Conservation (phyloP, 1,284 basidiomycete species). For the Athelia sp. region DNA sequence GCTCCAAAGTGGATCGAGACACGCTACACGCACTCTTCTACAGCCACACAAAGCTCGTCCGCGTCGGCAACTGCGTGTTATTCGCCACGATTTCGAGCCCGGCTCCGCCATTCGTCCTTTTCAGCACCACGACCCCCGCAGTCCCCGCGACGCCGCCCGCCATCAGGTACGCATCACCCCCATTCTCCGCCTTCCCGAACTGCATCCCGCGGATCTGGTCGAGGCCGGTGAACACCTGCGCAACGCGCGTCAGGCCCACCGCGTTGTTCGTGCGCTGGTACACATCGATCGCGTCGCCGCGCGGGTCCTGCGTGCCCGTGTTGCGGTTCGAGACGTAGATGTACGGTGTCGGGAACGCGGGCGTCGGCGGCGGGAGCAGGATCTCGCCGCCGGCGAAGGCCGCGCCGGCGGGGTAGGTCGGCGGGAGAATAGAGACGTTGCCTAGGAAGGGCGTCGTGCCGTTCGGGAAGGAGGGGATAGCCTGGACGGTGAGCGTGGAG, state of each 20-base stretch:
- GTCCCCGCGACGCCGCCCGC: slow-evolving; percentile 47
- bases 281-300: slow-evolving; percentile 61
- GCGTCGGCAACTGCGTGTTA: slow-evolving; percentile 46
- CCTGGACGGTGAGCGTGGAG: slow-evolving; percentile 59
- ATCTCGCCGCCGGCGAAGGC: slow-evolving; percentile 54
- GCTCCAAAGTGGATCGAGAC: no score
- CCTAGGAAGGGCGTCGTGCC: slow-evolving; percentile 43
- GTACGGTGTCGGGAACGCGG: slow-evolving; percentile 43
- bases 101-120: slow-evolving; percentile 47
- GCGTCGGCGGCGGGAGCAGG: slow-evolving; percentile 46
- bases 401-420: slow-evolving; percentile 42
- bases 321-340: slow-evolving; percentile 72
- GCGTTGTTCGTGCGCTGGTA: slow-evolving; percentile 40
- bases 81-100: slow-evolving; percentile 46
- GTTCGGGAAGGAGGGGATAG: slow-evolving; percentile 45
- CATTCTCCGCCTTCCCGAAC: slow-evolving; percentile 37
- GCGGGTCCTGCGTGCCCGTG: slow-evolving; percentile 39
- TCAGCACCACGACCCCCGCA: slow-evolving; percentile 51
- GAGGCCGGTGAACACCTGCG: slow-evolving; percentile 59
- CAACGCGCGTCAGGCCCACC: slow-evolving; percentile 25
- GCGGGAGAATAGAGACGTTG: slow-evolving; percentile 51
- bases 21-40: no score
- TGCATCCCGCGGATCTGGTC: slow-evolving; percentile 61
- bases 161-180: slow-evolving; percentile 51
- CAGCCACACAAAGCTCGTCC: slow-evolving; percentile 47